These are phyloP conservation scores for Penicillium pancosmium DNA, from an alignment of 495 filamentous ascomycete species.

Conservation along the genomic window DNA sequence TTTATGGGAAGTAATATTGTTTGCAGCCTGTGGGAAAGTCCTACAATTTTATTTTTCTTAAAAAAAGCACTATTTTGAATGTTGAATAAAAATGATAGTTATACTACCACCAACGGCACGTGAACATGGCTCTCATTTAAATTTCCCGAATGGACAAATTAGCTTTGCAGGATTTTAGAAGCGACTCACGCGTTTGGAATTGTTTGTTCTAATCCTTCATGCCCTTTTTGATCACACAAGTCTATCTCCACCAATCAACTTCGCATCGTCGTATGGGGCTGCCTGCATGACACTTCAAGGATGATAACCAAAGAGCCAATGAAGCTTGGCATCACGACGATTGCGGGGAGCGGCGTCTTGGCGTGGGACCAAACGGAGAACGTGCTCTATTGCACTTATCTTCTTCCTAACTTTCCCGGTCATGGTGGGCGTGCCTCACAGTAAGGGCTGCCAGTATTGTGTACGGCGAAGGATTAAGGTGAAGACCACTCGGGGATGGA, in stretches of 20 bases:
- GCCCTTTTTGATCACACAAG: too few relatives aligned
- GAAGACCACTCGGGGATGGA: not conserved
- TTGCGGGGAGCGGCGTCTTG: not conserved
- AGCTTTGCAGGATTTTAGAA: not conserved
- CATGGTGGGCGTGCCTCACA: constrained; percentile 48
- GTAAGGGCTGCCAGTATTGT: constrained; percentile 39
- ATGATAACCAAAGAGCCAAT: too few relatives aligned
- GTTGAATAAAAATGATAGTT: too few relatives aligned
- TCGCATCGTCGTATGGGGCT: too few relatives aligned
- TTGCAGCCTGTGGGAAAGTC: too few relatives aligned
- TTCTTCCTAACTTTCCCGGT: not conserved
- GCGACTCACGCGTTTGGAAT: not conserved
- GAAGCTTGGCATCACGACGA: not conserved
- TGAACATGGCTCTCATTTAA: not conserved
- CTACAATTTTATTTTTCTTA: too few relatives aligned
- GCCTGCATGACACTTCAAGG: too few relatives aligned
- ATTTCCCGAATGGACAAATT: not conserved
- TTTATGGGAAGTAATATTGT: too few relatives aligned
- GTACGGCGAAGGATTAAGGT: constrained; percentile 37
- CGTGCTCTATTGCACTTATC: not conserved
- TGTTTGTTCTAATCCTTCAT: not conserved
- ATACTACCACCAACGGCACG: too few relatives aligned
- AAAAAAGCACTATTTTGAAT: too few relatives aligned
- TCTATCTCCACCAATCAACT: too few relatives aligned
- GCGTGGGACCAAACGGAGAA: not conserved